Percentiles rank a stretch among this genome's conserved stretches.
phyloP scores from a whole-genome alignment of 73 alveolate species.

The Paramecium pentaurelia region DNA sequence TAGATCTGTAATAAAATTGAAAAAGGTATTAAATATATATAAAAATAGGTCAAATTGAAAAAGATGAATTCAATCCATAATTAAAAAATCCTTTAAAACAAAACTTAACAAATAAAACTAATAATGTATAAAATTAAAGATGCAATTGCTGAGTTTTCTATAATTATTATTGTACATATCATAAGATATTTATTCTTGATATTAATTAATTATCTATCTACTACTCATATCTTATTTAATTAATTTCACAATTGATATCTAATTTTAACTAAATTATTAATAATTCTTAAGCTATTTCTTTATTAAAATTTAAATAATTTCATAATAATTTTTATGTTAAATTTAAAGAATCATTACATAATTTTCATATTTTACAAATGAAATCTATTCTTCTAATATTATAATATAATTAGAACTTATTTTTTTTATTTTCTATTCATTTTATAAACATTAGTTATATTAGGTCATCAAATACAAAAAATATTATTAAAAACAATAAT shows the following conservation, averaged over 20 bases:
- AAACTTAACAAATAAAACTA: not conserved
- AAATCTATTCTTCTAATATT: not conserved
- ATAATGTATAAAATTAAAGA: not conserved
- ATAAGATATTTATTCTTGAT: not conserved
- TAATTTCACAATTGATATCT: no score
- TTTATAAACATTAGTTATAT: not conserved
- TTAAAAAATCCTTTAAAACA: not conserved
- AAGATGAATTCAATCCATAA: not conserved
- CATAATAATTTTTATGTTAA: not conserved
- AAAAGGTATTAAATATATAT: not conserved
- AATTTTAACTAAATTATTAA: not conserved
- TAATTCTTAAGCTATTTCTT: not conserved
- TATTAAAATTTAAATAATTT: not conserved
- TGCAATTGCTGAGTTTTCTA: constrained; percentile 1
- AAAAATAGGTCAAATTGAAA: not conserved
- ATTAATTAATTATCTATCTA: not conserved
- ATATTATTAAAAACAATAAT: not conserved
- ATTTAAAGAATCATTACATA: not conserved
- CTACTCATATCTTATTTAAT: not conserved
- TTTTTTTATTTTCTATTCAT: not conserved
- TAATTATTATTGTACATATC: not conserved
- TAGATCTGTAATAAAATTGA: not conserved
- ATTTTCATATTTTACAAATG: not conserved
- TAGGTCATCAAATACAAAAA: not conserved
- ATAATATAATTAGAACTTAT: no score